phyloP scores from a whole-genome alignment of 2,329 filamentous ascomycete species.

The Ophiognomonia clavigignenti-juglandacearum region DNA sequence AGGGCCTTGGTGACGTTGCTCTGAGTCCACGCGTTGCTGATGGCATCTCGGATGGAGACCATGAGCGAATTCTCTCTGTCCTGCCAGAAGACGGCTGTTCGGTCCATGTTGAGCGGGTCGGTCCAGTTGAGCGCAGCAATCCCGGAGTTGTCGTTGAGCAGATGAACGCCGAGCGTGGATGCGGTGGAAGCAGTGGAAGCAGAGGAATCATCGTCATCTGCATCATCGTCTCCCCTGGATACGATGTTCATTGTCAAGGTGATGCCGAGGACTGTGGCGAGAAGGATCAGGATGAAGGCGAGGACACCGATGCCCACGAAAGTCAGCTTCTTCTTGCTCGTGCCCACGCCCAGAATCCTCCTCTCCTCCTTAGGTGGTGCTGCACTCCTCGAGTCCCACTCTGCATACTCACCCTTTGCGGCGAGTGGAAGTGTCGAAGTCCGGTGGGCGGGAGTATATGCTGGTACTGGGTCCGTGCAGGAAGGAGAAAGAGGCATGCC shows the following conservation, averaged over 20 bases:
- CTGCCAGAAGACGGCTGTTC: conserved; percentile 5
- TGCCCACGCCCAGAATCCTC: neutral
- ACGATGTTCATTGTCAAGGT: conserved; percentile 1
- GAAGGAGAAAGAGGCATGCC: conserved; percentile 1
- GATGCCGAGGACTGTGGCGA: conserved; percentile 4
- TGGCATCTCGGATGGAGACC: conserved; percentile 1
- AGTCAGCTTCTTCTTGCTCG: conserved; percentile 2
- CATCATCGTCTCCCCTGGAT: too few relatives aligned
- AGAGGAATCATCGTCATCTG: neutral
- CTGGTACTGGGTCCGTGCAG: conserved; percentile 5
- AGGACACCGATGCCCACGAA: conserved; percentile 1
- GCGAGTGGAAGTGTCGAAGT: neutral
- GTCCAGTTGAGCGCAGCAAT: conserved; percentile 11
- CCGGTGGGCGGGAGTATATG: neutral
- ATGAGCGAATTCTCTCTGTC: neutral
- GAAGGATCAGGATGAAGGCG: conserved; percentile 7
- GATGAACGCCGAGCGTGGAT: neutral
- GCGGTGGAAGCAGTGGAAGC: neutral
- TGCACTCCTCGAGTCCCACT: neutral
- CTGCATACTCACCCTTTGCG: neutral
- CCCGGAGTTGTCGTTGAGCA: neutral
- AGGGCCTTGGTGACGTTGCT: conserved; percentile 7
- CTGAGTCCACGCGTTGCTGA: conserved; percentile 8
- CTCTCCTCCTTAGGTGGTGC: neutral
- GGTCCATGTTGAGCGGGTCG: neutral